Conservation (phyloP, 805 yeast genomes). For the Cyberlindnera mycetangii region DNA sequence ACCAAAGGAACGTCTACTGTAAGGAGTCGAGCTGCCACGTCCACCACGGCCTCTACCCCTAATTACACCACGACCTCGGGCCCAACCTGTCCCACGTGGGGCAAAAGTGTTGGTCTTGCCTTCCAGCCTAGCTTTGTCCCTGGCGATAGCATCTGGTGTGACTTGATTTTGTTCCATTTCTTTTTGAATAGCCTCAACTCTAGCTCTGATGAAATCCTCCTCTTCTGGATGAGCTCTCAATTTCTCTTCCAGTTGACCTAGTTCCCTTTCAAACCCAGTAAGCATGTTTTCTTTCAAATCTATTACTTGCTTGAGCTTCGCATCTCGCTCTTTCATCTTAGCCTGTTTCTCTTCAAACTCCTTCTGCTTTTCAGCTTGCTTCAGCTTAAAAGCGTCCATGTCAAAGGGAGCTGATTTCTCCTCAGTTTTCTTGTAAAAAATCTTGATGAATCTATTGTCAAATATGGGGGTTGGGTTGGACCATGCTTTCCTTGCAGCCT, state of each 20-base stretch:
- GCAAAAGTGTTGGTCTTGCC: slow-evolving; percentile 4
- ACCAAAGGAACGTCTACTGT: slow-evolving; percentile 13
- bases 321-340: slow-evolving; percentile 33
- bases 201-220: slow-evolving; percentile 13
- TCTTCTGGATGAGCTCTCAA: slow-evolving; percentile 18
- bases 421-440: slow-evolving; percentile 35
- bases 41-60: slow-evolving; percentile 21
- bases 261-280: slow-evolving; percentile 30
- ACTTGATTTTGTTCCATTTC: slow-evolving; percentile 21
- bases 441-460: slow-evolving; percentile 46
- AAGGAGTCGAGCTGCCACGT: slow-evolving; percentile 20
- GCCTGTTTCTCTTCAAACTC: slow-evolving; percentile 38
- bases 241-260: slow-evolving; percentile 22
- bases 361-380: slow-evolving; percentile 39
- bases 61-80: slow-evolving; percentile 14
- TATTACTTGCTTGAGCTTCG: slow-evolving; percentile 31
- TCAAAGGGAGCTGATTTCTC: slow-evolving; percentile 26
- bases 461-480: slow-evolving; percentile 42
- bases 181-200: slow-evolving; percentile 17
- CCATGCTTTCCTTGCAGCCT: slow-evolving; percentile 42
- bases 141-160: slow-evolving; percentile 21
- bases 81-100: slow-evolving; percentile 11
- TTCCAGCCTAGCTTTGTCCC: slow-evolving; percentile 22
- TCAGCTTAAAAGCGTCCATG: slow-evolving; percentile 34
- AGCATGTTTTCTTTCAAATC: slow-evolving; percentile 35